phyloP scores from a whole-genome alignment of 2,329 filamentous ascomycete species.

The Chrysoporthe cubensis region DNA sequence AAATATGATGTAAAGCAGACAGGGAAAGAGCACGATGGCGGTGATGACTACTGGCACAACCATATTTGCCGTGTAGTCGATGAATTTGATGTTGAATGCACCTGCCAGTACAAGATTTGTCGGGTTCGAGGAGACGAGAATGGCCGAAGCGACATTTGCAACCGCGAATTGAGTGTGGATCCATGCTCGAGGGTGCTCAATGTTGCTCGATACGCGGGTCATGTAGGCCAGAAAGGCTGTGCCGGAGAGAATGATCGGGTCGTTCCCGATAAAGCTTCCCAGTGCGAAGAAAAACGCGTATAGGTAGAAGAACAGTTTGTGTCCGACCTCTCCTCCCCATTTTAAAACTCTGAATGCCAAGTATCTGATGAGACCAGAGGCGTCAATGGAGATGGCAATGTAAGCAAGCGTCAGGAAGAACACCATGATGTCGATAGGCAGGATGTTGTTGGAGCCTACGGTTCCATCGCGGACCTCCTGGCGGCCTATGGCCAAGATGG shows the following conservation, averaged over 20 bases:
- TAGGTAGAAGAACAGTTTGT: slow-evolving; percentile 71
- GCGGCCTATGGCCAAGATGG: slow-evolving; percentile 68
- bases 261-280: slow-evolving; percentile 73
- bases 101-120: slow-evolving; percentile 76
- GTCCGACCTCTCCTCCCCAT: slow-evolving; percentile 68
- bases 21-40: slow-evolving; percentile 69
- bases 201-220: slow-evolving; percentile 75
- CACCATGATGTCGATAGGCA: slow-evolving; percentile 72
- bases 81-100: slow-evolving; percentile 72
- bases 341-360: slow-evolving; percentile 72
- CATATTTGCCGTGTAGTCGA: slow-evolving; percentile 77
- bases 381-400: slow-evolving; percentile 77
- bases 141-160: slow-evolving; percentile 75
- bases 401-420: slow-evolving; percentile 78
- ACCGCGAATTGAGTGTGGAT: slow-evolving; percentile 73
- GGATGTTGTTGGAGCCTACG: slow-evolving; percentile 66
- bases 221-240: slow-evolving; percentile 78
- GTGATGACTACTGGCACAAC: slow-evolving; percentile 74
- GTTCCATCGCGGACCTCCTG: slow-evolving; percentile 72
- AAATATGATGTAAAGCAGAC: slow-evolving; percentile 72
- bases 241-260: slow-evolving; percentile 75
- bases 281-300: slow-evolving; percentile 73
- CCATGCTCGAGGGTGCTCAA: slow-evolving; percentile 72
- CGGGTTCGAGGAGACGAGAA: slow-evolving; percentile 77
- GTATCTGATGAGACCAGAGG: slow-evolving; percentile 72